These are phyloP conservation scores for Penicillium expansum DNA, from an alignment of 2,329 filamentous ascomycete genomes.

Conservation along the genomic window DNA sequence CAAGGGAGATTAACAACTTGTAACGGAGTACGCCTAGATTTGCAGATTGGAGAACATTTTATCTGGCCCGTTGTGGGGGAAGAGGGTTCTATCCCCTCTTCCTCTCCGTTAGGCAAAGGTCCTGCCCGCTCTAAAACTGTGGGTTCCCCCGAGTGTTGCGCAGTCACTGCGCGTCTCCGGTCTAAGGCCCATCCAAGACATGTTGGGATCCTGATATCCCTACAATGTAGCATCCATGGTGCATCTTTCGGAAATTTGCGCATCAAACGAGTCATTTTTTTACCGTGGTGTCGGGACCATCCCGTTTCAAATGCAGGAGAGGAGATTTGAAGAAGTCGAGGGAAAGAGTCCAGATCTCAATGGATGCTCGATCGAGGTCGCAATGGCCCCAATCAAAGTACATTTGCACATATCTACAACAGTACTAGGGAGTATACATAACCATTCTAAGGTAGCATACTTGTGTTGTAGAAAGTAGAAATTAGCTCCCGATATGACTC, in stretches of 20 bases:
- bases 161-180: conserved; percentile 10
- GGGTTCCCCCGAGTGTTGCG: conserved; percentile 4
- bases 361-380: neutral
- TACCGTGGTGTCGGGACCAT: neutral
- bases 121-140: neutral
- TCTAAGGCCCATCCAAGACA: conserved; percentile 5
- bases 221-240: neutral
- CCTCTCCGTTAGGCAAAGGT: neutral
- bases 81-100: conserved; percentile 9
- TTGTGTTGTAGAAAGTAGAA: neutral
- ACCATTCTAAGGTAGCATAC: neutral
- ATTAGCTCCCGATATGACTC: neutral
- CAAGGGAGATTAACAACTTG: neutral
- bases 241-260: neutral
- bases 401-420: neutral
- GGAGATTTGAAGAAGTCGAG: neutral
- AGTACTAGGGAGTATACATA: neutral
- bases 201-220: neutral
- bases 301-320: conserved; percentile 1
- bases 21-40: neutral
- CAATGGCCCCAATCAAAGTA: neutral
- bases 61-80: conserved; percentile 10
- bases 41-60: neutral
- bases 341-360: neutral
- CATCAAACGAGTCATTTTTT: neutral